Evolutionary conservation across 371 early-diverging fungal genomes (phyloP), one percentile per base, ranked within the genome.

Genomic region (Mortierella polycephala): DNA sequence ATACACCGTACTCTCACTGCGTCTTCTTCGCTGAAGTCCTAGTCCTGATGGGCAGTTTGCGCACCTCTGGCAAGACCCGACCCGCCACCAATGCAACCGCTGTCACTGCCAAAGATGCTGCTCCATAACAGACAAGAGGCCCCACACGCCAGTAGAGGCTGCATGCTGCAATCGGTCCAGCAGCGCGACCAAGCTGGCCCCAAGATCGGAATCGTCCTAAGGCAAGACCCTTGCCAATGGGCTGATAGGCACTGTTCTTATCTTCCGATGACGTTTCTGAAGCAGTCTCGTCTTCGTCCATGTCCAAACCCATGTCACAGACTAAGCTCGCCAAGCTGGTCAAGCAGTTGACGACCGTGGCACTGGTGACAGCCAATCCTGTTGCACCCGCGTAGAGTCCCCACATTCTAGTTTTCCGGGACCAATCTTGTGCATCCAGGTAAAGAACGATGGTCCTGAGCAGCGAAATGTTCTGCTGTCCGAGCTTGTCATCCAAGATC

Each of bases 331-430:
- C 96, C 71, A 97, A 74, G 41, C 93, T 87, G 9, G 95, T 97
- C 64, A 99, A 83, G 54, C 93, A 91, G 68, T 93, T 96, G 42
- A 96, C 96, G 0, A 98, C 98, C 0, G 98, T 98, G 16, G 96
- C 98, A 30, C 93, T 92, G 0, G 99, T 95, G 60, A 96, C 87
- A 0, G 96, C 94, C 69, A 98, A 80, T 39, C 91, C 93, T n/a
- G 90, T 83, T 0, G 93, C 93, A 16, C 92, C 93, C 30, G 64
- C 60, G 18, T 83, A 82, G 18, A 83, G 67, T 42, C 77, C 80
- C 73, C 73, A 73, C 80, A 79, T 79, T 23, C 69, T 42, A 7
- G 73, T 56, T 45, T 54, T 62, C 44, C 66, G 42, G 2, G 73
- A 72, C 80, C 80, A 79, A 14, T 79, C 66, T 56, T 64, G 69